A percentile compares a stretch with the other conserved stretches of the same genome.
These are phyloP conservation scores for Tuctoria greenei DNA, from an alignment of 176 grass and related monocot genomes.

Conservation along the genomic window DNA sequence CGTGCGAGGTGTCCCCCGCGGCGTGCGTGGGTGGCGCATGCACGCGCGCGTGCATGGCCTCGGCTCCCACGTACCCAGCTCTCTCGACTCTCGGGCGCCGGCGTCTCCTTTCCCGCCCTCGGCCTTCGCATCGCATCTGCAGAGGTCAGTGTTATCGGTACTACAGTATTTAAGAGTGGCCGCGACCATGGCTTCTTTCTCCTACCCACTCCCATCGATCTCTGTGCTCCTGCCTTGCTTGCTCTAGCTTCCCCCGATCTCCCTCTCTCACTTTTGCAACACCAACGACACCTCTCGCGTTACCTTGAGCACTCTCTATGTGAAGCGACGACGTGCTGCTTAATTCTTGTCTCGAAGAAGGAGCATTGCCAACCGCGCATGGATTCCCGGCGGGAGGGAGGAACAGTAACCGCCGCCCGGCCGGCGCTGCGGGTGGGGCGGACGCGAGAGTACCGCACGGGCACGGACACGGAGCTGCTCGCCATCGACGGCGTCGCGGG, in stretches of 20 bases:
- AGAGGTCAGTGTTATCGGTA: conserved; percentile 13
- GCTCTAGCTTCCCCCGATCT: neutral
- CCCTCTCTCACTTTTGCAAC: neutral
- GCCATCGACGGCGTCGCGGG: conserved; percentile 26
- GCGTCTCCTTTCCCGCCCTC: neutral
- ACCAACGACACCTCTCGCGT: neutral
- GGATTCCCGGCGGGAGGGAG: conserved; percentile 50
- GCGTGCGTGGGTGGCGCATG: conserved; percentile 46
- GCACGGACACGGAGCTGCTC: conserved; percentile 68
- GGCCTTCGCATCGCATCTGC: neutral
- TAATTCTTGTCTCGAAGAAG: no score
- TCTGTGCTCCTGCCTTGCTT: neutral
- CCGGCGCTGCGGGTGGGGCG: conserved; percentile 51
- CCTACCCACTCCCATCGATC: neutral
- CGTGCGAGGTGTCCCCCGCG: conserved; percentile 41
- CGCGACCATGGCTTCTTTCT: neutral
- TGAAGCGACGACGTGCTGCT: no score
- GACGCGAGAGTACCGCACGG: conserved; percentile 66
- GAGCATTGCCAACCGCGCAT: conserved; percentile 32
- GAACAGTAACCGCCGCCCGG: neutral
- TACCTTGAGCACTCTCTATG: neutral
- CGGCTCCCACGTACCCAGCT: conserved; percentile 35
- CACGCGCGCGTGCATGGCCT: conserved; percentile 25
- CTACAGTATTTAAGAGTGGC: conserved; percentile 53
- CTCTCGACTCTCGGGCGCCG: no score